Evolutionary conservation across 2,329 filamentous ascomycete species (phyloP), one percentile per base, ranked within the genome.

Genomic region (Tricladium varicosporioides): DNA sequence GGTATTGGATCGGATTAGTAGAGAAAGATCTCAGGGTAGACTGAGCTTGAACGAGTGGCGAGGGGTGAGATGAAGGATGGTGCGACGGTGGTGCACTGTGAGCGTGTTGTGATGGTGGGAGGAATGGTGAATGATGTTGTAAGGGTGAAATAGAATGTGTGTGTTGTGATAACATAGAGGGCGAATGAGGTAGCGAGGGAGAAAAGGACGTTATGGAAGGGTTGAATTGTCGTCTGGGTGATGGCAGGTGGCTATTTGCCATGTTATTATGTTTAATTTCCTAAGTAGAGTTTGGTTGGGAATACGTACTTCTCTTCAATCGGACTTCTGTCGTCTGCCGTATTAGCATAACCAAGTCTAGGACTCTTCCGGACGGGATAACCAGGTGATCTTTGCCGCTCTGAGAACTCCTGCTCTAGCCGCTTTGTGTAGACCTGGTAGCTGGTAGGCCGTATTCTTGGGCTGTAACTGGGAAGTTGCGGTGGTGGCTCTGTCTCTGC

Each of bases 401-500:
- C 18, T 13, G 40, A 32, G 27, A 43, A 11, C 22, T 60, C 44
- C 16, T 54, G 44, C 9, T 58, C 56, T 15, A 53, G 52, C 42
- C 61, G 51, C 33, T 58, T 14, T 19, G 67, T 54, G 48, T 65
- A 65, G 2, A 64, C 48, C 11, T 64, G 58, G 51, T 68, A 69
- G 32, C 64, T 65, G 13, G 63, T 67, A 1, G 60, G 61, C 2
- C 52, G 50, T 36, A 64, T 59, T 4, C 51, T 51, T 1, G 67
- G 65, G 45, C 60, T 65, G 43, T 69, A 70, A 4, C 42, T 32
- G 8, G 66, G 60, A 4, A 69, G 52, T 43, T 60, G 48, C 14
- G 67, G 68, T 1, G 63, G 32, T 0, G 68, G 68, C 53, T 71
- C 69, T 1, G 68, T 70, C 32, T 66, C 64, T 5, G 67, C 66